Evolutionary conservation across 2,329 filamentous ascomycete genomes (phyloP), one percentile per base, ranked within the genome.

Genomic region (Neofusicoccum cordaticola): DNA sequence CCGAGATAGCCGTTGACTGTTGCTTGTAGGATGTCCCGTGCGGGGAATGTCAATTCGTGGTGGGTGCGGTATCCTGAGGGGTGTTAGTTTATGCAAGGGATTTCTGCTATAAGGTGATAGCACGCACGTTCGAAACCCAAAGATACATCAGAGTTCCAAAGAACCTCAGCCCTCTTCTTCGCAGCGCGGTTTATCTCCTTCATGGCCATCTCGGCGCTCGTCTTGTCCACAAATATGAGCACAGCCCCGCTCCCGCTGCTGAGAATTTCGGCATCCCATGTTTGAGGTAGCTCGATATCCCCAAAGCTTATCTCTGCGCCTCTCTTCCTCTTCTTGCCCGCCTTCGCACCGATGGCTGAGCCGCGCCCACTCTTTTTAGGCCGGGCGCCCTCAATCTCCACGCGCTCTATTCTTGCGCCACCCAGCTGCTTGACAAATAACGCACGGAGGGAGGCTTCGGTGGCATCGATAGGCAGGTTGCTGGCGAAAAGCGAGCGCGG

Each of bases 1-100:
- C 86, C 85, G 84, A 98, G 96, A 81, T 93, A 98, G 41, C 88
- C 87, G 73, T 97, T 93, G 27, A 97, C 89, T 3, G 87, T 85
- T 44, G 83, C 80, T 72, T 96, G 88, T n/a, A 96, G 83, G 19
- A 82, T 79, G 12, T 81, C 78, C 47, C 85, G 86, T 65, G 89
- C 82, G 0, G 93, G 92, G 72, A 91, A 95, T 8, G 85, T 85
- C 11, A 94, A 81, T 45, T 84, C 82, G 68, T 91, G 85, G 77
- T 97, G 93, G 3, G 84, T 78, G 62, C 76, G 72, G 75, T 90
- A 86, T 69, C 82, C 77, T 86, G 80, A 17, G 17, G 1, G 31
- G 19, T 41, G 19, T 27, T 48, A 45, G 48, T 34, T 39, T 47
- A 52, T 34, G 9, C 37, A 39, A 7, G 27, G 27, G 27, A 5